These are phyloP conservation scores for Botrytis aclada DNA, from an alignment of 2,329 filamentous ascomycete genomes.

Conservation along the genomic window DNA sequence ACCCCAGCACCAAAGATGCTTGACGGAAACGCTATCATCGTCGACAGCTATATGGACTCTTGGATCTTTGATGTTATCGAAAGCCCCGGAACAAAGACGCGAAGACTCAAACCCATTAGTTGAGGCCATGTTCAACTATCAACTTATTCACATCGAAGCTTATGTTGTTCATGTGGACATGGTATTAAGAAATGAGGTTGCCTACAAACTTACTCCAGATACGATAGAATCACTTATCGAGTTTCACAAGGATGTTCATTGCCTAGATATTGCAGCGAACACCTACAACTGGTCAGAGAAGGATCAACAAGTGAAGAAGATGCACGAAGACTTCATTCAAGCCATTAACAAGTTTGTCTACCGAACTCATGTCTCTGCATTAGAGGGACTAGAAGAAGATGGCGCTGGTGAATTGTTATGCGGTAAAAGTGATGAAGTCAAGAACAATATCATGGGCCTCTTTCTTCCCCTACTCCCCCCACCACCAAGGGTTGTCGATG, in stretches of 20 bases:
- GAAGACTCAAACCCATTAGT: slow-evolving; percentile 78
- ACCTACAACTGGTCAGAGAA: slow-evolving; percentile 97
- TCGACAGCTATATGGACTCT: slow-evolving; percentile 91
- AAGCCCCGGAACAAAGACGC: slow-evolving; percentile 81
- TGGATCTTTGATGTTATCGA: slow-evolving; percentile 87
- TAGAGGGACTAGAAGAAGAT: slow-evolving; percentile 96
- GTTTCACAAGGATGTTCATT: slow-evolving; percentile 95
- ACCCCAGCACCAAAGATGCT: slow-evolving; percentile 88
- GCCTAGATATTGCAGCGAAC: slow-evolving; percentile 80
- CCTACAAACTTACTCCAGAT: slow-evolving; percentile 93
- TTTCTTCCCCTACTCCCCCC: slow-evolving; percentile 83
- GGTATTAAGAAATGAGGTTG: slow-evolving; percentile 95
- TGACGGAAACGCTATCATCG: slow-evolving; percentile 90
- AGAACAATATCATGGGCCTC: slow-evolving; percentile 76
- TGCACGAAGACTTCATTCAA: slow-evolving; percentile 95
- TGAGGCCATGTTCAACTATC: slow-evolving; percentile 88
- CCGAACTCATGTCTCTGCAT: slow-evolving; percentile 78
- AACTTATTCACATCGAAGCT: slow-evolving; percentile 89
- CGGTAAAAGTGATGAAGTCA: slow-evolving; percentile 90
- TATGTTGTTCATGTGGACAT: slow-evolving; percentile 99
- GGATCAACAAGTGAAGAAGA: slow-evolving; percentile 92
- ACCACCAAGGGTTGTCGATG: slow-evolving; percentile 83
- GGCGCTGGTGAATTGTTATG: slow-evolving; percentile 89
- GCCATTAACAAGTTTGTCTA: slow-evolving; percentile 97
- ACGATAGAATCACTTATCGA: slow-evolving; percentile 91